Conservation (phyloP, 495 filamentous ascomycete genomes). For the Neurospora tetrasperma region DNA sequence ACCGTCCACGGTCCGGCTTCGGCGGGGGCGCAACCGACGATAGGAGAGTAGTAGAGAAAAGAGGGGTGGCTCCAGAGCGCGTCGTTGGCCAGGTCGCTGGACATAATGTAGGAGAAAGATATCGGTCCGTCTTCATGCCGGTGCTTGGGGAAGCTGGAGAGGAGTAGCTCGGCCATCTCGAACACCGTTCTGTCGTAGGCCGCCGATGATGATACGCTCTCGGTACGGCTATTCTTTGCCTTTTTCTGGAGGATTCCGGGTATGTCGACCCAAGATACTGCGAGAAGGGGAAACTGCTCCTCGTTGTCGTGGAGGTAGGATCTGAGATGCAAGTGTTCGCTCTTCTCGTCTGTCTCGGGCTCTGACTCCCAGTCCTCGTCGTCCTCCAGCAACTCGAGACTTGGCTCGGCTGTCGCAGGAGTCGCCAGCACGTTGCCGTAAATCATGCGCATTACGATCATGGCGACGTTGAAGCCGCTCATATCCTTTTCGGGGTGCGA, state of each 20-base stretch:
- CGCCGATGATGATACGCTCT: not conserved
- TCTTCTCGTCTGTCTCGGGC: not conserved
- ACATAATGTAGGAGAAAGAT: not conserved
- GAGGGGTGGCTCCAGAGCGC: not conserved
- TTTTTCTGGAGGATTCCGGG: not conserved
- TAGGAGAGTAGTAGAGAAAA: not conserved
- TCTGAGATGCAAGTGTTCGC: not conserved
- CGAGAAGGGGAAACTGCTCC: not conserved
- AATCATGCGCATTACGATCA: not conserved
- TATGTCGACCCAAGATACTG: not conserved
- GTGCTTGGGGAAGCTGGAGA: not conserved
- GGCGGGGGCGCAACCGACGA: not conserved
- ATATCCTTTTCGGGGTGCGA: not conserved
- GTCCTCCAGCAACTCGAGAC: not conserved
- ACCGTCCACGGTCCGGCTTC: not conserved
- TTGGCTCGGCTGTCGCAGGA: not conserved
- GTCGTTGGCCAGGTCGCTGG: not conserved
- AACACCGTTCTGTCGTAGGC: not conserved
- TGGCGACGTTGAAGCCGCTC: not conserved
- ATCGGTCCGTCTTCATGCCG: not conserved
- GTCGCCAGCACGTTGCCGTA: not conserved
- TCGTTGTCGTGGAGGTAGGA: not conserved
- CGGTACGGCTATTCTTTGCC: not conserved
- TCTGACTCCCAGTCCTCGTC: not conserved
- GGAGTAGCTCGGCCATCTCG: not conserved